Evolutionary conservation across 495 filamentous ascomycete species (phyloP).

Genomic region (Halenospora varia): DNA sequence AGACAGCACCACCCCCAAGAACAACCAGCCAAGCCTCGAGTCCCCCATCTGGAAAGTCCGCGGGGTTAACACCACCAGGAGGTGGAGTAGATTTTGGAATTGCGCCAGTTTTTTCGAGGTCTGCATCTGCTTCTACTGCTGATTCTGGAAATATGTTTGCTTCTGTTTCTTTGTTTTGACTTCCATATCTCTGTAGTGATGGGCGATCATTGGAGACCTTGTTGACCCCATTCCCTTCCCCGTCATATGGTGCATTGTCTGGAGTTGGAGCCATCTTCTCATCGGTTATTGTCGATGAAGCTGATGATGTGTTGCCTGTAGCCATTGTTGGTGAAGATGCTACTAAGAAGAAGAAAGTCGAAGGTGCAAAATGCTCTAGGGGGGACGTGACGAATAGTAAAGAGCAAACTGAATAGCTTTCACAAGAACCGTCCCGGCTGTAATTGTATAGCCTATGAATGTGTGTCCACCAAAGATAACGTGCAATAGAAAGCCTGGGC

Average conservation of each 20-base stretch:
- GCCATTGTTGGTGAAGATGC: conserved; percentile 1
- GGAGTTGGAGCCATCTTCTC: conserved; percentile 6
- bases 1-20: conserved; percentile 59
- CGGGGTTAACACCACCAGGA: conserved; percentile 34
- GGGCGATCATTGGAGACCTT: conserved; percentile 1
- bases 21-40: conserved; percentile 63
- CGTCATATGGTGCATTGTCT: conserved; percentile 11
- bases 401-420: no score
- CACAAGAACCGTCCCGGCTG: no score
- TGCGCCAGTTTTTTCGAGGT: conserved; percentile 34
- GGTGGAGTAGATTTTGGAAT: conserved; percentile 15
- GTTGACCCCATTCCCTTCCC: not conserved
- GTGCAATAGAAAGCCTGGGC: no score
- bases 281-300: conserved; percentile 4
- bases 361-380: no score
- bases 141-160: conserved; percentile 36
- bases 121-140: conserved; percentile 29
- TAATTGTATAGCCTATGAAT: no score
- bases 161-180: conserved; percentile 27
- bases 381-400: no score
- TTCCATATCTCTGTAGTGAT: conserved; percentile 17
- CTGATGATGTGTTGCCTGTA: conserved; percentile 5
- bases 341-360: no score
- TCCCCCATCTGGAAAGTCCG: conserved; percentile 61
- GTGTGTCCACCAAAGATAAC: no score